A percentile compares a stretch with the other conserved stretches of the same genome.
These are phyloP conservation scores for Dactylellina drechsleri DNA, from an alignment of 2,329 filamentous ascomycete species.

Conservation along the genomic window DNA sequence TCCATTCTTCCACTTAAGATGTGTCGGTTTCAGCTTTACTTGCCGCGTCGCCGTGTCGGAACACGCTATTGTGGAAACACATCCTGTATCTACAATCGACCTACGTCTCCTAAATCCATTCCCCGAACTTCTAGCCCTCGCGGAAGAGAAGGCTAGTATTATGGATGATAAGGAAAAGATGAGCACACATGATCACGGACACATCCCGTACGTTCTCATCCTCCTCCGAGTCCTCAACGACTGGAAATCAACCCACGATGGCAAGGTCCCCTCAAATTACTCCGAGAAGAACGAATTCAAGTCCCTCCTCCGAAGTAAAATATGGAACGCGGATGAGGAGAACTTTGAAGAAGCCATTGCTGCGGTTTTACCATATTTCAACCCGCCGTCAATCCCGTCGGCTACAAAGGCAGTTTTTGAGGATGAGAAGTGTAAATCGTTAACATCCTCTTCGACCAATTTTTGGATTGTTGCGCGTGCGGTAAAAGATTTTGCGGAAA, in stretches of 20 bases:
- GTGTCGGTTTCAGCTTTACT: conserved; percentile 89
- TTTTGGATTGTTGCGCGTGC: conserved; percentile 93
- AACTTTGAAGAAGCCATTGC: conserved; percentile 93
- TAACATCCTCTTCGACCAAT: conserved; percentile 67
- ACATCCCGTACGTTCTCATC: conserved; percentile 86
- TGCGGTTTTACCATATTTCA: conserved; percentile 88
- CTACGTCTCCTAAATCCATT: conserved; percentile 85
- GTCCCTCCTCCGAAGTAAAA: conserved; percentile 72
- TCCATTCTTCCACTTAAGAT: conserved; percentile 84
- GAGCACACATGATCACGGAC: conserved; percentile 84
- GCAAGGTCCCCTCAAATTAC: conserved; percentile 76
- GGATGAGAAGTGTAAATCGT: conserved; percentile 69
- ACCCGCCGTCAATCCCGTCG: conserved; percentile 73
- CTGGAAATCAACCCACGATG: conserved; percentile 79
- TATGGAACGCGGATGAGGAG: conserved; percentile 83
- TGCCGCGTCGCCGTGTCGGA: conserved; percentile 82
- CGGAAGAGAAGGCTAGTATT: conserved; percentile 73
- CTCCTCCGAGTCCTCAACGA: conserved; percentile 81
- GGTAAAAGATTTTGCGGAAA: conserved; percentile 72
- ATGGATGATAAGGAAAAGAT: conserved; percentile 62
- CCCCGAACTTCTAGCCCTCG: conserved; percentile 79
- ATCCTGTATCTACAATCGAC: conserved; percentile 88
- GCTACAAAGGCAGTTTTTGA: conserved; percentile 81
- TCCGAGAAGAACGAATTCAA: conserved; percentile 88
- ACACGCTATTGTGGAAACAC: conserved; percentile 90